Evolutionary conservation across 2,329 filamentous ascomycete genomes (phyloP).

Genomic region (Aphanoascus verrucosus): DNA sequence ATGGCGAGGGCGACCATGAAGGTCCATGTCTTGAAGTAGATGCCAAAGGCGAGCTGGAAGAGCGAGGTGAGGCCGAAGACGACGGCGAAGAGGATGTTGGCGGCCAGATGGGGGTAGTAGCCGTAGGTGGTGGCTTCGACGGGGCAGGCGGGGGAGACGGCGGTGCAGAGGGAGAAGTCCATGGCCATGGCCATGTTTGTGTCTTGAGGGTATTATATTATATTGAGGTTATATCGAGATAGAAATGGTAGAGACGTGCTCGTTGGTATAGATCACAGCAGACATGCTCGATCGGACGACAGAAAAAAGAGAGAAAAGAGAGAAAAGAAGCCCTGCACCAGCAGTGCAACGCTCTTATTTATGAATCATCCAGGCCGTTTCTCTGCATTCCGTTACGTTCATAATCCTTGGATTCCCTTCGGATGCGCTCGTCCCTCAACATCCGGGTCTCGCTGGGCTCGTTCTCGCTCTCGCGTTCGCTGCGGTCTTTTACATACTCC

Average conservation of each 20-base stretch:
- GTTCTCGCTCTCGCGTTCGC: slow-evolving; percentile 3
- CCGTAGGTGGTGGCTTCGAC: slow-evolving; percentile 42
- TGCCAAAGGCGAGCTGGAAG: slow-evolving; percentile 40
- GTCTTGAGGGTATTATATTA: no score
- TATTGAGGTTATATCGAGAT: background rate
- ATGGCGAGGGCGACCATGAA: slow-evolving; percentile 42
- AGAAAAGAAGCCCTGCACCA: background rate
- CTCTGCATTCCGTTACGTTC: no score
- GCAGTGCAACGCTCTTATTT: background rate
- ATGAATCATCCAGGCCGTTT: background rate
- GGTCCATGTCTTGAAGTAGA: slow-evolving; percentile 46
- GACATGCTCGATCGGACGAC: background rate
- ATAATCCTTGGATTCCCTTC: background rate
- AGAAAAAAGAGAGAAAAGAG: background rate
- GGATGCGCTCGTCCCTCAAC: background rate
- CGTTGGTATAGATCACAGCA: background rate
- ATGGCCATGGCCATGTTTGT: no score
- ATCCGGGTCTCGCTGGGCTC: background rate
- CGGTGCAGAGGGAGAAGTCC: slow-evolving; percentile 11
- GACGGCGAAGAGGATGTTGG: slow-evolving; percentile 43
- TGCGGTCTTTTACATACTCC: background rate
- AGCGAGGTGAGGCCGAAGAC: slow-evolving; percentile 43
- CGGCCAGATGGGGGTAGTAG: slow-evolving; percentile 43
- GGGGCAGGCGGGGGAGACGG: slow-evolving; percentile 27
- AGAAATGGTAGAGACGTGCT: background rate